Base-by-base conservation (phyloP, 768 basidiomycete genomes). In the Lepiota brunneoincarnata region DNA sequence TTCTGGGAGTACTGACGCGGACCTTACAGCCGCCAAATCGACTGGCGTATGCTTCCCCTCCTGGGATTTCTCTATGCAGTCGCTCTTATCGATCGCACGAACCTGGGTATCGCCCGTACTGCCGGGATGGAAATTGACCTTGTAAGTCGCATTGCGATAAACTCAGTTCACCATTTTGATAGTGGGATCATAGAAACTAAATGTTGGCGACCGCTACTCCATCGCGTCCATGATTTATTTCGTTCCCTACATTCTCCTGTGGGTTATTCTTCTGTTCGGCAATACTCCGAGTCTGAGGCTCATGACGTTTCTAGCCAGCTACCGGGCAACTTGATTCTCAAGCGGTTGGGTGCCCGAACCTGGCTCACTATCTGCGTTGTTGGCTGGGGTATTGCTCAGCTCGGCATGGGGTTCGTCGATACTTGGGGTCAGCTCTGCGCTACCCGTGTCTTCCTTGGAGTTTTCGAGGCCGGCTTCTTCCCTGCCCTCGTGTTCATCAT, bases 401-500 rank as follows among this genome's bases (percentile, higher is more conserved):
- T 72, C 6, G 67, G 64, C 34, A 72, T 72, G 70, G 68, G 59
- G 2, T 72, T 69, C 42, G 68, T 69, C 2, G 36, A 56, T 7
- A 64, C 61, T 35, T 70, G 70, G 69, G 56, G 61, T 10, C 55
- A 60, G 26, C 64, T 66, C 17, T 52, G 58, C 15, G 18, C 67
- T 10, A 64, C 63, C 37, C 61, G 65, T 11, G 54, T 67, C 28
- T 60, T 65, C n/a, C 58, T 70, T 23, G 65, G 66, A n/a, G 41
- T 56, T 21, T 68, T 68, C 42, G 69, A 70, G 56, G 72, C 74
- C 9, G 72, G 69, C 6, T 76, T 77, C 61, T 74, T 76, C 60
- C 75, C 76, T 35, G 69, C 69, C 0, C 58, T 75, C 12, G 66
- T 72, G 2, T 75, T 72, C 61, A 71, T 76, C 21, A 70, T 75